Conservation (phyloP, 345 rosid species). For the Eucalyptus leucophloia region DNA sequence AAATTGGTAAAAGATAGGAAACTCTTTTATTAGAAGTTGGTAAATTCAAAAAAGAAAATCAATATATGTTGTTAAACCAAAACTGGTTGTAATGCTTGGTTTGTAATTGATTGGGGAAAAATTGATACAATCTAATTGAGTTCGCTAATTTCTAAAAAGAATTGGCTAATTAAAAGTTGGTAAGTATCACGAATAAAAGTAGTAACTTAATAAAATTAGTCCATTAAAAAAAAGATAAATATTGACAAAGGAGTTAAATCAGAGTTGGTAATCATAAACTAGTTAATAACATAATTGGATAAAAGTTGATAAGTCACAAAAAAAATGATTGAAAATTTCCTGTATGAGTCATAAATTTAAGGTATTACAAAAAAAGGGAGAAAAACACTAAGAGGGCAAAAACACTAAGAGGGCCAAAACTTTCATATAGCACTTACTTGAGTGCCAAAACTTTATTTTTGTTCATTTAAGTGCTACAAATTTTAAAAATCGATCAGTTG, state of each 20-base stretch:
- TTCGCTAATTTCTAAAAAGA: not conserved
- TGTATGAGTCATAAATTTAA: too few species aligned
- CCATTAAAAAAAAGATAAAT: too few species aligned
- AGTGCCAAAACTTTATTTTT: too few species aligned
- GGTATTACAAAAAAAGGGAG: too few species aligned
- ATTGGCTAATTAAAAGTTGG: not conserved
- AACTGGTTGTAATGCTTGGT: not conserved
- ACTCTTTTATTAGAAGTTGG: not conserved
- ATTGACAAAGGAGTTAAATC: too few species aligned
- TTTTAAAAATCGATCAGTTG: too few species aligned
- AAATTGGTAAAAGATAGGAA: not conserved
- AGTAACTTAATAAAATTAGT: not conserved
- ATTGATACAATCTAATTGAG: not conserved
- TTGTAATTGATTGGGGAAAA: not conserved
- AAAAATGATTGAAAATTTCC: not conserved
- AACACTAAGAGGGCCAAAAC: too few species aligned
- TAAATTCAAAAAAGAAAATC: too few species aligned
- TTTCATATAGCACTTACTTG: too few species aligned
- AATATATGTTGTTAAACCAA: not conserved
- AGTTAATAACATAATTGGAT: not conserved
- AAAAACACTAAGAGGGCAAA: too few species aligned
- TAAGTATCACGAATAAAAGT: too few species aligned
- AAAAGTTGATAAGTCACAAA: not conserved
- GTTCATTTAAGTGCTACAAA: too few species aligned
- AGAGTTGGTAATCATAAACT: not conserved